Conservation (phyloP, 2,329 filamentous ascomycete genomes). For the Colletotrichum truncatum region DNA sequence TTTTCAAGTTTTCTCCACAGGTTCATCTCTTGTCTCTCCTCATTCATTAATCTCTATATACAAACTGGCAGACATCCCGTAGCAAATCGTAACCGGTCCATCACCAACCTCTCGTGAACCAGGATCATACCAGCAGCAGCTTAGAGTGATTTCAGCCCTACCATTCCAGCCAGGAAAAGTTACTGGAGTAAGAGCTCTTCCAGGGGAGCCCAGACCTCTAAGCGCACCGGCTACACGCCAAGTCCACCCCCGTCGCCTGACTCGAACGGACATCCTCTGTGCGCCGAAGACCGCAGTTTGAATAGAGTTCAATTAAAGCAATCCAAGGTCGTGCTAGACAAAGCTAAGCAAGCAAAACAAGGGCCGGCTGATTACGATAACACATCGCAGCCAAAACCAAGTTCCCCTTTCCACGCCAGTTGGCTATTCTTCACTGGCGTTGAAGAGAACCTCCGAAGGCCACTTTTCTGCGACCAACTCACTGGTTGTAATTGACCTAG, state of each 20-base stretch:
- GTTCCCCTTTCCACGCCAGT: not conserved
- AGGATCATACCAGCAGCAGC: not conserved
- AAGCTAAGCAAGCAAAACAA: not conserved
- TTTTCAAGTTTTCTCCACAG: not conserved
- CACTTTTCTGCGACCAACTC: not conserved
- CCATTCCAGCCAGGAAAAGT: not conserved
- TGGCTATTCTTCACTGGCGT: not conserved
- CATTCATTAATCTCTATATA: not conserved
- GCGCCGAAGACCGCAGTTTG: not conserved
- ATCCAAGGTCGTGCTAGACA: not conserved
- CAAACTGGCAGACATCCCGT: not conserved
- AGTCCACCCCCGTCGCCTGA: constrained; percentile 7
- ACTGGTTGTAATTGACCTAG: not conserved
- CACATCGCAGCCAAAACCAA: not conserved
- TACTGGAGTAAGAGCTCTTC: not conserved
- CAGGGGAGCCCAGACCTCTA: not conserved
- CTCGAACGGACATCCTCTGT: not conserved
- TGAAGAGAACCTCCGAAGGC: not conserved
- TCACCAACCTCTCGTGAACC: not conserved
- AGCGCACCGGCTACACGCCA: not conserved
- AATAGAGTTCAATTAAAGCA: not conserved
- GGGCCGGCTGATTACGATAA: constrained; percentile 1
- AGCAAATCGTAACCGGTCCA: not conserved
- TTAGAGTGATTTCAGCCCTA: not conserved
- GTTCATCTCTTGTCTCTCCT: not conserved